Percentiles rank a stretch among this genome's conserved stretches.
These are phyloP conservation scores for Tetrahymena borealis DNA, from an alignment of 73 alveolate species.

Conservation along the genomic window DNA sequence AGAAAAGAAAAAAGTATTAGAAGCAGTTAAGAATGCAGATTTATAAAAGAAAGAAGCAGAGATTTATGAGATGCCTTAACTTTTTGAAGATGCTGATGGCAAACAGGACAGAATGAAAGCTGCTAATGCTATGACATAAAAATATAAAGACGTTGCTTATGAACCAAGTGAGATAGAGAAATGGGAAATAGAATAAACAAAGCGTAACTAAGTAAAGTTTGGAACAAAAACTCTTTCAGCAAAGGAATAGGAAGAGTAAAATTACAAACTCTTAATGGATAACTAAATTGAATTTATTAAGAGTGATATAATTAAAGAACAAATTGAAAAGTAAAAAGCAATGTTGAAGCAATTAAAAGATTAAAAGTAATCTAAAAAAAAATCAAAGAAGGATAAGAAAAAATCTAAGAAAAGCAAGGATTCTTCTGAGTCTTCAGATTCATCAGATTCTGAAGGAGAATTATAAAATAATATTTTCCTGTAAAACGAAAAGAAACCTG, in stretches of 20 bases:
- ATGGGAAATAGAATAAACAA: neutral
- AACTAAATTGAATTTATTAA: neutral
- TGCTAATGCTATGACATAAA: neutral
- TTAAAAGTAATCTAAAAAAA: constrained; percentile 34
- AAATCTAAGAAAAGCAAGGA: constrained; percentile 45
- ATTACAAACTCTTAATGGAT: neutral
- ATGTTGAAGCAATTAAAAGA: constrained; percentile 31
- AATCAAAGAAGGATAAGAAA: constrained; percentile 30
- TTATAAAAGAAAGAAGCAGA: constrained; percentile 50
- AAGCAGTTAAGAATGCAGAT: constrained; percentile 54
- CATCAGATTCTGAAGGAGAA: constrained; percentile 26
- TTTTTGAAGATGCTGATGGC: constrained; percentile 79
- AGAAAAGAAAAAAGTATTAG: constrained; percentile 64
- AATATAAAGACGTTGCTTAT: neutral
- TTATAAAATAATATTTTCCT: constrained; percentile 16
- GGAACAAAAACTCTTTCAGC: neutral
- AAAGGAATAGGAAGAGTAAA: neutral
- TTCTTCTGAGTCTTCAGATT: constrained; percentile 20
- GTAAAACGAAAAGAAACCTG: constrained; percentile 28
- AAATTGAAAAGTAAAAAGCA: constrained; percentile 33
- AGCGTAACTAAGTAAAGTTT: neutral
- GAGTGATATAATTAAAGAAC: constrained; percentile 42
- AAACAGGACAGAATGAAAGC: constrained; percentile 9
- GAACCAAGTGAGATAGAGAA: neutral
- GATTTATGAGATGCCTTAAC: constrained; percentile 63